Base-by-base conservation (phyloP, 768 basidiomycete genomes). In the Auriscalpium orientale region DNA sequence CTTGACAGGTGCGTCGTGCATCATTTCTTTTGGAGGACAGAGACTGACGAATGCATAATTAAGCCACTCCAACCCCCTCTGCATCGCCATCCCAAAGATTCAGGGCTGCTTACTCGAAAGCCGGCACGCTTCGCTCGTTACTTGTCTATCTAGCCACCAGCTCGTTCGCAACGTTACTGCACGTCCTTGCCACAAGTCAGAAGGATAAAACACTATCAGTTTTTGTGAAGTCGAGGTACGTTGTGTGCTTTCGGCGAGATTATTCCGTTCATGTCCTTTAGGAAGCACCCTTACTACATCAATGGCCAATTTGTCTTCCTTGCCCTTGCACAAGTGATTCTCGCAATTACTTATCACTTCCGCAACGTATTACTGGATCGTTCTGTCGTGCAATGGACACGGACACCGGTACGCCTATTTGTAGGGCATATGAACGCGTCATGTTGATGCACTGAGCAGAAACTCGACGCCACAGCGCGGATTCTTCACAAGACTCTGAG, bases 211-310 rank as follows among this genome's bases (percentile, higher is more conserved):
- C 28, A 28, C 28, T 28, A 7, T 28, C 28, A 28, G 18, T 88
- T 0, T 89, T 89, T 55, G 80, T 86, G 15, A 83, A 82, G 58
- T 89, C 86, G 35, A 83, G 73, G 88, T 86, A 56, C 38, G 76
- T 67, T 4, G 22, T 49, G 62, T 21, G 58, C 44, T 2, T 8
- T 13, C 20, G 4, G 28, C 28, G 28, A 28, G 28, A 28, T 28
- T 5, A 28, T 28, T 28, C 28, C 28, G 28, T 7, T 28, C 28
- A 28, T 28, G 28, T 28, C 28, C 28, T 13, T 4, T 58, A 89
- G 87, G 64, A 89, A 85, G 68, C 85, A 90, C 57, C 87, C 86
- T 0, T 80, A 81, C 59, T 84, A 88, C 63, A 73, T 89, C 20
- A 89, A 89, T 53, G 86, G 85, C 1, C 79, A 80, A 16, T 70